Percentiles rank a stretch among this genome's conserved stretches.
These are phyloP conservation scores for Puccinia brachypodii DNA, from an alignment of 1,284 basidiomycete species.

Conservation along the genomic window DNA sequence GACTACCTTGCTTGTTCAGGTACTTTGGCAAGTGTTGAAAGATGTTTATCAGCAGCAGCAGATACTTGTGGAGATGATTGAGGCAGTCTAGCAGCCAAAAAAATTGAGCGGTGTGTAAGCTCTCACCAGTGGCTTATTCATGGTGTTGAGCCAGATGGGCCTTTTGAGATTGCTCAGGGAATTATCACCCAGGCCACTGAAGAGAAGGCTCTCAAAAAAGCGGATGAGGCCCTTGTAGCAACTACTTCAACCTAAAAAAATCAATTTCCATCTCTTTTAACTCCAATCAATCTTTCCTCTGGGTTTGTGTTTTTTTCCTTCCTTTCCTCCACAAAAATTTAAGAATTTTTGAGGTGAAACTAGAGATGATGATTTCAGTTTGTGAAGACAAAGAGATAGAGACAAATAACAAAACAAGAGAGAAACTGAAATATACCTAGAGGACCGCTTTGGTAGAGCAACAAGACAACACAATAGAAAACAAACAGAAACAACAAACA, in stretches of 20 bases:
- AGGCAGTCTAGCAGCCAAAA: background rate
- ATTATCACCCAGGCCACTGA: background rate
- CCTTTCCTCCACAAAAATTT: background rate
- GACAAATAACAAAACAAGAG: no score
- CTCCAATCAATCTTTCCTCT: background rate
- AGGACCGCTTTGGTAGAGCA: no score
- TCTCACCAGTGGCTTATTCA: constrained; percentile 7
- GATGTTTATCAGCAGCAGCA: constrained; percentile 4
- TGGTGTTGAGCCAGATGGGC: background rate
- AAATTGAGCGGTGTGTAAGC: constrained; percentile 2
- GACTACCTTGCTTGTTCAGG: background rate
- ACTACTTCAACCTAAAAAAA: no score
- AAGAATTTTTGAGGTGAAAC: no score
- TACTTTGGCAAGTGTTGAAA: background rate
- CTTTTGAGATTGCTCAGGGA: background rate
- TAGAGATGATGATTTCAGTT: no score
- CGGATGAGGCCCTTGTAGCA: background rate
- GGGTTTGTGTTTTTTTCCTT: background rate
- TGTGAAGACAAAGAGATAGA: no score
- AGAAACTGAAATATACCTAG: no score
- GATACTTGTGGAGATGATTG: background rate
- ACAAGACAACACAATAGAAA: no score
- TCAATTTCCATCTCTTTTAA: no score
- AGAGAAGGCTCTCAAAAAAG: background rate
- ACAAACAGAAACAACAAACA: no score